These are phyloP conservation scores for Durotheca rogersii DNA, from an alignment of 495 filamentous ascomycete genomes.

Conservation along the genomic window DNA sequence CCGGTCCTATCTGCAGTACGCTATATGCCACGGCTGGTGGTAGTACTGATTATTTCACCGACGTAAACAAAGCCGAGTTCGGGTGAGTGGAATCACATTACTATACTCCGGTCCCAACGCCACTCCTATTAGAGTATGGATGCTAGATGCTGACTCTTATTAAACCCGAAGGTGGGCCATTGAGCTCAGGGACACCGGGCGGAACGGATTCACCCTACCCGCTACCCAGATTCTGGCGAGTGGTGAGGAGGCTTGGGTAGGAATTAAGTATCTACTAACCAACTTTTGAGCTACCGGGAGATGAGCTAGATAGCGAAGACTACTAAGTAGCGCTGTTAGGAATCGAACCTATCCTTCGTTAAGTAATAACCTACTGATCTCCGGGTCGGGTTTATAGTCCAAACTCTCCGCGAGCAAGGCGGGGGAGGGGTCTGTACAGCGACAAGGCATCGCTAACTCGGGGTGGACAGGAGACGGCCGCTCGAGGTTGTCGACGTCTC, in stretches of 20 bases:
- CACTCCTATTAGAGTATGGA: no score
- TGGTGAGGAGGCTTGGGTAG: conserved; percentile 55
- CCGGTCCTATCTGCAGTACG: conserved; percentile 57
- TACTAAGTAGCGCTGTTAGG: no score
- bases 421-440: no score
- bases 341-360: no score
- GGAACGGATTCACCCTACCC: conserved; percentile 59
- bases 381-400: no score
- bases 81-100: conserved; percentile 26
- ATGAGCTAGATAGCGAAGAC: no score
- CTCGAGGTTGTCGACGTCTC: no score
- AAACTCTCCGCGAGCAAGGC: no score
- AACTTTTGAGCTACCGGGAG: conserved; percentile 41
- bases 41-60: conserved; percentile 57
- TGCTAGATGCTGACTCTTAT: conserved; percentile 5
- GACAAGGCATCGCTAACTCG: no score
- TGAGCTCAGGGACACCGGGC: conserved; percentile 50
- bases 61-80: conserved; percentile 51
- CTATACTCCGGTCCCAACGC: not conserved
- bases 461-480: no score
- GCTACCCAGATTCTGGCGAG: conserved; percentile 54
- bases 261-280: conserved; percentile 54
- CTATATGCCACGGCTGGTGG: conserved; percentile 58
- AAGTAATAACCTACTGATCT: no score
- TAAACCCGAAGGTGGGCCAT: conserved; percentile 48